Conservation (phyloP, 257 asterid genomes). For the Nicotiana attenuata region DNA sequence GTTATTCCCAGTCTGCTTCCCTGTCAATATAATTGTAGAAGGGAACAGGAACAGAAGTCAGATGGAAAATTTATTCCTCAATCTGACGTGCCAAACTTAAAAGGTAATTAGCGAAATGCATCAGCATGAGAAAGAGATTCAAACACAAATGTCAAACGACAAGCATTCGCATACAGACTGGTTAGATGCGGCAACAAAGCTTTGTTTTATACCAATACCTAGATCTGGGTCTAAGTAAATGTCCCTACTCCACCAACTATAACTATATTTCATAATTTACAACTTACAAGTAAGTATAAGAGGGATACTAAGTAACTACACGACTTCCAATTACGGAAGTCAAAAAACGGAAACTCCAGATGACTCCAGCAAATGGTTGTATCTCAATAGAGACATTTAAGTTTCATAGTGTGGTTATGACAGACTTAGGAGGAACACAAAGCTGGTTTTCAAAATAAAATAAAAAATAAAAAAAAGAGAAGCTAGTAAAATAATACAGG, state of each 20-base stretch:
- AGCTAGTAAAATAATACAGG: not conserved
- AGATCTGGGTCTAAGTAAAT: not conserved
- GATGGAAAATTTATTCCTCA: too few relatives aligned
- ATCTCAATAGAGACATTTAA: not conserved
- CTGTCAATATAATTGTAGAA: conserved; percentile 24
- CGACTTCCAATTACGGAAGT: not conserved
- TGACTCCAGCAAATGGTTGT: not conserved
- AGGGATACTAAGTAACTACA: not conserved
- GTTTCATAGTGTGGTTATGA: not conserved
- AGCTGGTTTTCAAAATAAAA: not conserved
- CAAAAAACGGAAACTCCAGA: not conserved
- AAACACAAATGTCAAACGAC: too few relatives aligned
- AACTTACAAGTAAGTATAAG: not conserved
- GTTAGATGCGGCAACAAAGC: not conserved
- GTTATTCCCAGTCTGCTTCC: conserved; percentile 80
- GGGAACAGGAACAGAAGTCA: too few relatives aligned
- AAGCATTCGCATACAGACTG: not conserved
- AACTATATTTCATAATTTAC: not conserved
- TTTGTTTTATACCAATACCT: not conserved
- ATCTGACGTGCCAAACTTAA: too few relatives aligned
- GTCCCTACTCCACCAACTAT: not conserved
- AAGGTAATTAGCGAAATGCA: too few relatives aligned
- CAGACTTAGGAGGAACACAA: too few relatives aligned
- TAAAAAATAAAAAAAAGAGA: not conserved
- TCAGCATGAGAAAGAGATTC: too few relatives aligned